Evolutionary conservation across 176 grass and related monocot species (phyloP).

Genomic region (Oropetium thomaeum): DNA sequence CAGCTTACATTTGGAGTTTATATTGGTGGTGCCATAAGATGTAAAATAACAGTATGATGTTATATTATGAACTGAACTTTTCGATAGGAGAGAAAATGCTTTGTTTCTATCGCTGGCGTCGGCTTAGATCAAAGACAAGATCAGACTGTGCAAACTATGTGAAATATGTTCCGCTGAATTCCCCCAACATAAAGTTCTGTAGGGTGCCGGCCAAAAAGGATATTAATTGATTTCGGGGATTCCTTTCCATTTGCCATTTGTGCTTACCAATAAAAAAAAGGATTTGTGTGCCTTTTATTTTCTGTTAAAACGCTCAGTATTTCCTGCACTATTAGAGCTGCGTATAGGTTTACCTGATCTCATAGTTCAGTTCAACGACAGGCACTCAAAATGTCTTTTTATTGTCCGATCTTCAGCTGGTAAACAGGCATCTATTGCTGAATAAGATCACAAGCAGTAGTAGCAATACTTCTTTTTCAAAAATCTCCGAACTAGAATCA

Average conservation of each 20-base stretch:
- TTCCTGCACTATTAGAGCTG: background rate
- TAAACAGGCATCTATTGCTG: background rate
- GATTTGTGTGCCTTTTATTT: background rate
- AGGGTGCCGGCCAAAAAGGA: slow-evolving; percentile 8
- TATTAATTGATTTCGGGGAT: slow-evolving; percentile 3
- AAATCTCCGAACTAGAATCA: background rate
- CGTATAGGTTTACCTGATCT: background rate
- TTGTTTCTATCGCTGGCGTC: slow-evolving; percentile 41
- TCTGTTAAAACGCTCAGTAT: background rate
- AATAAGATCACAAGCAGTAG: background rate
- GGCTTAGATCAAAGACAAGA: slow-evolving; percentile 31
- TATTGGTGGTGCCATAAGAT: background rate
- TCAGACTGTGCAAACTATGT: slow-evolving; percentile 2
- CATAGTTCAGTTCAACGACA: background rate
- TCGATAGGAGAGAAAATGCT: slow-evolving; percentile 6
- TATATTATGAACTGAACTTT: slow-evolving; percentile 6
- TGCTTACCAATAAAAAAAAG: background rate
- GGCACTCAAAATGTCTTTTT: background rate
- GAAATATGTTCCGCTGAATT: slow-evolving; percentile 5
- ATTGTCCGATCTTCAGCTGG: background rate
- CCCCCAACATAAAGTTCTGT: background rate
- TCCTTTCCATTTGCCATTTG: slow-evolving; percentile 14
- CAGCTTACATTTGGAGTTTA: slow-evolving; percentile 25
- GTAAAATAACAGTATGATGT: slow-evolving; percentile 23
- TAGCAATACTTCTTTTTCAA: background rate